These are phyloP conservation scores for Colletotrichum sp. DNA, from an alignment of 2,329 filamentous ascomycete species.

Conservation along the genomic window DNA sequence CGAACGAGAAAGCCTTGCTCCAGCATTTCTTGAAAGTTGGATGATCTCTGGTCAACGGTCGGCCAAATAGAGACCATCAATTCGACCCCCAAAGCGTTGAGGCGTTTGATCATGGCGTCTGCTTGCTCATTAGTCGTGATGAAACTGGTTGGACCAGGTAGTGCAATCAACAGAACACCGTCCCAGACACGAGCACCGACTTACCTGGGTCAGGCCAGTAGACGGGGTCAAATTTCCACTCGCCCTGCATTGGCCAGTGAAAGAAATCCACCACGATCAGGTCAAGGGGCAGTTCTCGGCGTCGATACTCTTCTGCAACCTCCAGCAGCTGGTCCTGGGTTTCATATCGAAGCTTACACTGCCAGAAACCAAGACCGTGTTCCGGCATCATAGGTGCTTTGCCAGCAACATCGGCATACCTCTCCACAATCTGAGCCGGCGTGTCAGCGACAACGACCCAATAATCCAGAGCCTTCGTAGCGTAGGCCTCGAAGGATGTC, in stretches of 20 bases:
- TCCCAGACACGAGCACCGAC: conserved; percentile 55
- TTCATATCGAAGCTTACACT: conserved; percentile 68
- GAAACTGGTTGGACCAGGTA: not conserved
- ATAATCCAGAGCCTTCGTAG: conserved; percentile 61
- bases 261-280: conserved; percentile 69
- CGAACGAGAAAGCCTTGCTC: conserved; percentile 62
- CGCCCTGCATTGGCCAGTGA: conserved; percentile 68
- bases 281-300: conserved; percentile 58
- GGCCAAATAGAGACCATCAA: conserved; percentile 76
- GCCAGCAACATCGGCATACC: conserved; percentile 58
- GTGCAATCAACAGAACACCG: not conserved
- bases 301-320: conserved; percentile 61
- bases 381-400: conserved; percentile 68
- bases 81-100: conserved; percentile 62
- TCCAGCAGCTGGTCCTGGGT: conserved; percentile 64
- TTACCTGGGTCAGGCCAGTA: conserved; percentile 66
- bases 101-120: conserved; percentile 42
- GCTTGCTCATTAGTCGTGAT: not conserved
- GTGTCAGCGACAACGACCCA: conserved; percentile 62
- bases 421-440: conserved; percentile 56
- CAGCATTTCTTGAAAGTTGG: conserved; percentile 33
- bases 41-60: conserved; percentile 42
- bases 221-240: conserved; percentile 69
- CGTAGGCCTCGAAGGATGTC: conserved; percentile 62
- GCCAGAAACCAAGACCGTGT: conserved; percentile 69